Base-by-base conservation (phyloP, 75 land plant species). In the Picea glauca region DNA sequence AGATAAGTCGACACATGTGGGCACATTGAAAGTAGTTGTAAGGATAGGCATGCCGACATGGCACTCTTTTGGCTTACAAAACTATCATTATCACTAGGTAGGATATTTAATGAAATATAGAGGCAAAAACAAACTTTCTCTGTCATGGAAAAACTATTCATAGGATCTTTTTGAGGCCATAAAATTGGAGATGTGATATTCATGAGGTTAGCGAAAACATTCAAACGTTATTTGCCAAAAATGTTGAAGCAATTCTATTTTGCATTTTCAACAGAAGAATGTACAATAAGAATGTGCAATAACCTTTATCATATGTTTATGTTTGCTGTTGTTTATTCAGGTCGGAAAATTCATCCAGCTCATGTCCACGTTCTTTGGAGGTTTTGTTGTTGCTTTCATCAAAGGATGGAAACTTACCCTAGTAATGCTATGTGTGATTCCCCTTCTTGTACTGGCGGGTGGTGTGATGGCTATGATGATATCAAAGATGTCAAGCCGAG, bases 341-440 rank as follows among this genome's bases (percentile, higher is more conserved):
- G 90, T 90, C 50, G 92, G 87, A 21, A 87, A 85, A 83, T 85
- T 91, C 62, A 57, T 87, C n/a, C 93, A 90, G 74, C 78, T 81
- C 13, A 30, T 87, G 5, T 20, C 83, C 17, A 90, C 85, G 33
- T 91, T 89, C 74, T 3, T 91, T 32, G 92, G 83, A 21, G 93
- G 93, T 17, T 89, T 89, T 70, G 38, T 76, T 11, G 78, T 91
- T 23, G 93, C 93, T 62, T 91, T 91, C 78, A 40, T 81, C 17
- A 84, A 78, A 82, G 89, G 93, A 62, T 91, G 93, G 93, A 85
- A 82, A 75, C 84, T 91, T 33, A 56, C 93, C 20, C 79, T 89
- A 26, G 91, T 91, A 33, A 82, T 91, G 87, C 59, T 91, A 23
- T 75, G 87, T 0, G 60, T 61, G 13, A 79, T 91, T 31, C 93